phyloP scores from a whole-genome alignment of 176 grass and related monocot genomes.

The Miscanthus lutarioriparius region DNA sequence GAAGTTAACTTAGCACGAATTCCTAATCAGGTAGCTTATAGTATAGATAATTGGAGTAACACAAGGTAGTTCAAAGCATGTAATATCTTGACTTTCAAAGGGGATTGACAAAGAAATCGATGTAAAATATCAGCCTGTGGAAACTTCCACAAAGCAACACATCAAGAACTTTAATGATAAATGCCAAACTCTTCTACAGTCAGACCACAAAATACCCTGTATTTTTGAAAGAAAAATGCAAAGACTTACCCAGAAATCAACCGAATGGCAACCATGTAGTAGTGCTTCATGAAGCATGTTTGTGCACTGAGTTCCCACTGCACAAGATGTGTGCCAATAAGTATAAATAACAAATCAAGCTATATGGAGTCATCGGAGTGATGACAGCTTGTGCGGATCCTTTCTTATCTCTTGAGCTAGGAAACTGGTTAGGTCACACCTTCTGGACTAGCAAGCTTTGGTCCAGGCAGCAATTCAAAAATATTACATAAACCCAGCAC shows the following conservation, averaged over 20 bases:
- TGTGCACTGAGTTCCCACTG: slow-evolving; percentile 92
- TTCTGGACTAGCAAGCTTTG: slow-evolving; percentile 26
- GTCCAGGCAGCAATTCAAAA: slow-evolving; percentile 13
- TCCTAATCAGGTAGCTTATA: neutral
- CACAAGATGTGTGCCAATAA: slow-evolving; percentile 19
- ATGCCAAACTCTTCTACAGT: neutral
- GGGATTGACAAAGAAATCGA: neutral
- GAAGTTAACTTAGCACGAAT: neutral
- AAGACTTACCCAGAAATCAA: slow-evolving; percentile 74
- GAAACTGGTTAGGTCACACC: neutral
- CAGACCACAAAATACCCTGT: neutral
- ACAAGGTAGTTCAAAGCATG: neutral
- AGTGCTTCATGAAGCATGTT: slow-evolving; percentile 91
- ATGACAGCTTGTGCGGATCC: neutral
- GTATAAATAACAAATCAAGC: slow-evolving; percentile 4
- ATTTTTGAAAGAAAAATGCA: neutral
- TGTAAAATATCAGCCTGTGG: neutral
- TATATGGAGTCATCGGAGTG: slow-evolving; percentile 13
- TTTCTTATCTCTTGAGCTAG: neutral
- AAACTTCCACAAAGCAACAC: neutral
- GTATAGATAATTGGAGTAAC: neutral
- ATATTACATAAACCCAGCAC: neutral
- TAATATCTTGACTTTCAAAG: neutral
- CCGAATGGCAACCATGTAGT: slow-evolving; percentile 78
- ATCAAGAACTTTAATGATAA: neutral